Evolutionary conservation across 2,329 filamentous ascomycete species (phyloP).

Genomic region (Trichoderma atroviride): DNA sequence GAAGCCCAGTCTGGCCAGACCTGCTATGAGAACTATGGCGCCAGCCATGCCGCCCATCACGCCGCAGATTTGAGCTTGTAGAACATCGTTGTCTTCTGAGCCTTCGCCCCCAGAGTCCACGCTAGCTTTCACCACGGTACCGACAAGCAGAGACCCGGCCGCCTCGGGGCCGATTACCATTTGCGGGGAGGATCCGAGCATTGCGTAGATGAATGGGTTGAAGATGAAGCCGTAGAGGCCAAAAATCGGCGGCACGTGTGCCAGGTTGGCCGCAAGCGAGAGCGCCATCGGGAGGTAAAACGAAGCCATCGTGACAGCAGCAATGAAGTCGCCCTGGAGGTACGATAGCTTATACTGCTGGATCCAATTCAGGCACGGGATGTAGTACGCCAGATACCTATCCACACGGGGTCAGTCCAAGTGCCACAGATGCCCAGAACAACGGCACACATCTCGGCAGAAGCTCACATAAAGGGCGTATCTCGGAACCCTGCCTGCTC

Average conservation of each 20-base stretch:
- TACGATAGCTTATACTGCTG: constrained; percentile 81
- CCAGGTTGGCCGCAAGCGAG: constrained; percentile 88
- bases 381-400: constrained; percentile 90
- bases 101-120: constrained; percentile 66
- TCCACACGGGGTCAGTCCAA: neutral
- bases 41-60: constrained; percentile 87
- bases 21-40: constrained; percentile 83
- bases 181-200: constrained; percentile 87
- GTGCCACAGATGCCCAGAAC: neutral
- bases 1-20: constrained; percentile 83
- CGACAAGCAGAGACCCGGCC: constrained; percentile 86
- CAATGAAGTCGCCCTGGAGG: constrained; percentile 81
- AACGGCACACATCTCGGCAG: neutral
- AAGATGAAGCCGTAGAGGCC: constrained; percentile 94
- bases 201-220: constrained; percentile 85
- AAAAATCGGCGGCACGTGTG: constrained; percentile 89
- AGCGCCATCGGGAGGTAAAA: constrained; percentile 98
- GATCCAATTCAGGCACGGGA: constrained; percentile 90
- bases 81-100: constrained; percentile 64
- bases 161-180: constrained; percentile 96
- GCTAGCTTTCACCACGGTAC: constrained; percentile 78
- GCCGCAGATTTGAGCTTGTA: constrained; percentile 83
- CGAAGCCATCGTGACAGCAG: constrained; percentile 93
- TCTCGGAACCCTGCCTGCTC: constrained; percentile 74
- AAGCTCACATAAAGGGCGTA: constrained; percentile 69